Evolutionary conservation across 768 basidiomycete species (phyloP).

Genomic region (Lyophyllum atratum): DNA sequence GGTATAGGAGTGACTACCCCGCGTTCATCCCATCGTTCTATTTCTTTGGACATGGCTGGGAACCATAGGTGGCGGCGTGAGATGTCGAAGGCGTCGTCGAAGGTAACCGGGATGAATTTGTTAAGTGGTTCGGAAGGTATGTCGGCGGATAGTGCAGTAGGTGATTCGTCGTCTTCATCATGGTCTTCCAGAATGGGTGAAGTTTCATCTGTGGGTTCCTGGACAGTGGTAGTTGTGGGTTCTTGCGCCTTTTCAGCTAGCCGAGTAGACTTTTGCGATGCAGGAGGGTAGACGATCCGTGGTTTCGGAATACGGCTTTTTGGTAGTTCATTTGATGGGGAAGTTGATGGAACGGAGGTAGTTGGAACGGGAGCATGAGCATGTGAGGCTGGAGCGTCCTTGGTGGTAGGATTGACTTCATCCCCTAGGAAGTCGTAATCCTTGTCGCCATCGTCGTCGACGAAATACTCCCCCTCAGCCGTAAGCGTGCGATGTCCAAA

Average conservation of each 20-base stretch:
- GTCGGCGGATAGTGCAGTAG: background rate
- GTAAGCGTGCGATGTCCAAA: conserved; percentile 15
- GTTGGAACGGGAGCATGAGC: background rate
- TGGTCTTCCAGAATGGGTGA: background rate
- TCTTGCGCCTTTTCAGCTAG: background rate
- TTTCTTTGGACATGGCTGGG: background rate
- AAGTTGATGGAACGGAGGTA: no score
- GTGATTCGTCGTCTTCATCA: background rate
- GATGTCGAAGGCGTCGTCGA: background rate
- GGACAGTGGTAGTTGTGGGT: background rate
- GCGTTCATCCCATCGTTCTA: background rate
- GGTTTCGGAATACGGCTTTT: background rate
- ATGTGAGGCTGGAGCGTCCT: background rate
- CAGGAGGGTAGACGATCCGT: background rate
- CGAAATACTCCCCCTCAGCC: conserved; percentile 13
- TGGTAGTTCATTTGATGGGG: background rate
- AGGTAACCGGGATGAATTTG: background rate
- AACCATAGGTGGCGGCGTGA: background rate
- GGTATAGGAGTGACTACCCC: background rate
- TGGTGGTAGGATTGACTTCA: background rate
- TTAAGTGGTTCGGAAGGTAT: background rate
- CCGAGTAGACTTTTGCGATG: background rate
- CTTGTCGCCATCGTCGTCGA: background rate
- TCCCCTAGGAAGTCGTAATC: background rate
- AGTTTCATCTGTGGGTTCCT: background rate